Base-by-base conservation (phyloP, 139 green algal genomes). In the Coelastrella sp. region DNA sequence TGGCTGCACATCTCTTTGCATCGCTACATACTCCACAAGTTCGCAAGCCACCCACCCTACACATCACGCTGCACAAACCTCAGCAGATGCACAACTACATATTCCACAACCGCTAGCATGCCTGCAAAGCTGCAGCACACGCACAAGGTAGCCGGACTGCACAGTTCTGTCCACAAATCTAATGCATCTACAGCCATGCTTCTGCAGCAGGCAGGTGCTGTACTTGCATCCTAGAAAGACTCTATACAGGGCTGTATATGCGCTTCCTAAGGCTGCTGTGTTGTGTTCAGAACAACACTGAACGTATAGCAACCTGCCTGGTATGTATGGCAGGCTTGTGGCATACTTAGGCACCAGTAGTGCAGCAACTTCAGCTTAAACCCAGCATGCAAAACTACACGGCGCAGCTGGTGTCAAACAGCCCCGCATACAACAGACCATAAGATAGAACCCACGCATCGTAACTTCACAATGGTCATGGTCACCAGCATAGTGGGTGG, bases 1-100 rank as follows among this genome's bases (percentile, higher is more conserved):
- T 76, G 17, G 17, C 68, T 76, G 68, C 68, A 76, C 68, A 76
- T n/a, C 68, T 76, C n/a, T n/a, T 76, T 76, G 68, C 68, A 76
- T 76, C 17, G 6, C 68, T 76, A 76, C 17, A 76, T n/a, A n/a
- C 17, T 20, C 14, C 68, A 76, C 68, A 76, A 16, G 14, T 17
- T 68, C 7, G 61, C 10, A 68, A 68, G 61, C 61, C 10, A 17
- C 61, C 7, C 61, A 68, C 10, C 7, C 61, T 17, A 68, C 7
- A 68, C 61, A 68, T 10, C 10, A 68, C 61, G 10, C 61, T 68
- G 61, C 61, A 68, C 61, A 68, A 68, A n/a, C n/a, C n/a, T n/a
- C n/a, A n/a, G n/a, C n/a, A n/a, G n/a, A n/a, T n/a, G n/a, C n/a
- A n/a, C n/a, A n/a, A n/a, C n/a, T n/a, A n/a, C 14, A 71, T 71